These are phyloP conservation scores for Neofusicoccum kwambonambiense DNA, from an alignment of 2,329 filamentous ascomycete species.

Conservation along the genomic window DNA sequence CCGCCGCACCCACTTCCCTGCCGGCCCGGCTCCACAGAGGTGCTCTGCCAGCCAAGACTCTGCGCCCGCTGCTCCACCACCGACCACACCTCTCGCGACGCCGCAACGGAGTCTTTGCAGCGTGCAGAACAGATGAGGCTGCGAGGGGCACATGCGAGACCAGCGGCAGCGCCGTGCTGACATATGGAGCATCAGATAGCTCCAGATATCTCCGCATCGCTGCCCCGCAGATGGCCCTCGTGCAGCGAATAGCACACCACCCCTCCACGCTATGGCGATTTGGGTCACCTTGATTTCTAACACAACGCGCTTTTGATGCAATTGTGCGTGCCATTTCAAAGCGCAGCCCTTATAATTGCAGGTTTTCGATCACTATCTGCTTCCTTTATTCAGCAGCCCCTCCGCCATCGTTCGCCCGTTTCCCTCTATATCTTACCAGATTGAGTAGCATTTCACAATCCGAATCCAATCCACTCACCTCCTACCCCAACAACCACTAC, in stretches of 20 bases:
- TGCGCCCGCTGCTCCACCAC: not conserved
- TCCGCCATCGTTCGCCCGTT: not conserved
- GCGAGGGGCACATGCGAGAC: not conserved
- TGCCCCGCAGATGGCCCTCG: not conserved
- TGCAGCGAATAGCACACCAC: conserved; percentile 9
- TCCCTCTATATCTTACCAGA: not conserved
- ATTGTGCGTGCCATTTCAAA: not conserved
- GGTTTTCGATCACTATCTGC: not conserved
- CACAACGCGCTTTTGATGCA: not conserved
- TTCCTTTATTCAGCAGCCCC: not conserved
- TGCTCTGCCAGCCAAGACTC: not conserved
- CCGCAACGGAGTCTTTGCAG: not conserved
- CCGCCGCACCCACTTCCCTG: not conserved
- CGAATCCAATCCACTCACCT: not conserved
- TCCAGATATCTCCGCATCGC: not conserved
- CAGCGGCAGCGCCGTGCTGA: not conserved
- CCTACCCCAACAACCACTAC: too few relatives aligned
- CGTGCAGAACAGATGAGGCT: not conserved
- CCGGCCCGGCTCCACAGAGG: not conserved
- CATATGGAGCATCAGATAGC: not conserved
- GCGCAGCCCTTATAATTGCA: not conserved
- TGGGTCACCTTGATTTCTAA: conserved; percentile 8
- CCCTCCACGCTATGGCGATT: conserved; percentile 4
- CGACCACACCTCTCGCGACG: not conserved
- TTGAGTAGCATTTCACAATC: not conserved